Base-by-base conservation (phyloP, 129 eudicot genomes). In the Helianthus tuberosus region DNA sequence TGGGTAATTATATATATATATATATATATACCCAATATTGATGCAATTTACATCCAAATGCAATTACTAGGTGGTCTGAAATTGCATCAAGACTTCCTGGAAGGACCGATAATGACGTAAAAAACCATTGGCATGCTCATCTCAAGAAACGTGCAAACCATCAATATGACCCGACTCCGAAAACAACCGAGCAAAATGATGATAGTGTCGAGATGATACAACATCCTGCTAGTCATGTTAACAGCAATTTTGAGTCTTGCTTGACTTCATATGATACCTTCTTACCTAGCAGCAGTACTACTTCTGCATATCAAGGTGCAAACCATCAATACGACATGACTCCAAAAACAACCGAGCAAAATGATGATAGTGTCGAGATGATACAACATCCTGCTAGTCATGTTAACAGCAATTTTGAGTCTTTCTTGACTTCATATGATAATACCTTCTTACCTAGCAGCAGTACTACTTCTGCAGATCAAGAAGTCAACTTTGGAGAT, bases 61-160 rank as follows among this genome's bases (percentile, higher is more conserved):
- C 46, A 41, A 41, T 41, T 5, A 50, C 55, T 50, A 50, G 55
- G 55, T 50, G 55, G 55, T 50, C 55, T 13, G 55, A n/a, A 50
- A 50, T 50, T 50, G 55, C 55, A 50, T 50, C 55, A 50, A 50
- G 55, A 50, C 55, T 50, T 50, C 55, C 55, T 4, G 55, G 55
- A 50, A 50, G 55, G 7, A 50, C 17, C 5, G 55, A 50, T 50
- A 50, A 50, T 14, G 55, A 50, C 17, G 7, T 50, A 50, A 50
- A 50, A 50, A 50, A 50, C 55, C 55, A 50, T 50, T 50, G 55
- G 55, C 16, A 52, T 5, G 58, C 2, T 2, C 29, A 53, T 53
- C 60, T 53, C 60, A 53, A 53, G 60, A 53, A 53, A 53, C 60
- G 29, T 16, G 11, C 3, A 3, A 6, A 10, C 60, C 23, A 20